Base-by-base conservation (phyloP, 179 eudicot species). In the Vitellaria paradoxa region DNA sequence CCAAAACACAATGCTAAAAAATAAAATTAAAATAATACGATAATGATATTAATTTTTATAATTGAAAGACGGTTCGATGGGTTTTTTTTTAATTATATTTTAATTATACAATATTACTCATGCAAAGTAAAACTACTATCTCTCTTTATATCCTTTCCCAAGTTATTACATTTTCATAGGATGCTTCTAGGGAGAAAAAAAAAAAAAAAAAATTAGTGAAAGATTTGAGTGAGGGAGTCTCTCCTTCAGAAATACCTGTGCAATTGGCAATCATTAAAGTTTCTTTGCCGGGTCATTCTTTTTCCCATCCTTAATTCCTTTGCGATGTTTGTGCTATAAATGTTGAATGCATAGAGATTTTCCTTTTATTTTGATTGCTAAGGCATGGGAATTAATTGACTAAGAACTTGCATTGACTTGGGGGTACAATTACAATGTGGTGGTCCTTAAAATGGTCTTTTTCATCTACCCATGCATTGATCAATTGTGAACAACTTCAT, bases 221-320 rank as follows among this genome's bases (percentile, higher is more conserved):
- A 30, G 37, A 30, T 30, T 30, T 30, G 37, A 30, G 2, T 2
- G 37, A 30, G 37, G 37, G 37, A 30, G 37, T 30, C 37, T 30
- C 37, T 30, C 37, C 37, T 30, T 2, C 1, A 30, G 77, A n/a
- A 17, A 63, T 61, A 1, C 40, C 13, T 11, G 1, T 17, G 18
- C 50, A 37, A 7, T 64, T 26, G n/a, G 47, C 70, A 64, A 75
- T 75, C 70, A 75, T 75, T 52, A 75, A 75, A 75, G 77, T 24
- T 64, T 24, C 15, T 75, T 64, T 75, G n/a, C n/a, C 23, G 56
- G 57, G 68, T 59, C 67, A 59, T 20, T 73, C 53, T 21, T 40
- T 37, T 20, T 50, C 57, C 30, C 37, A 42, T 74, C 4, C 20
- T 61, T 74, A 40, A 5, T 3, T 37, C 37, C 17, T 65, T 65